phyloP scores from a whole-genome alignment of 176 grass and related monocot genomes.

The Calamus simplicifolius region DNA sequence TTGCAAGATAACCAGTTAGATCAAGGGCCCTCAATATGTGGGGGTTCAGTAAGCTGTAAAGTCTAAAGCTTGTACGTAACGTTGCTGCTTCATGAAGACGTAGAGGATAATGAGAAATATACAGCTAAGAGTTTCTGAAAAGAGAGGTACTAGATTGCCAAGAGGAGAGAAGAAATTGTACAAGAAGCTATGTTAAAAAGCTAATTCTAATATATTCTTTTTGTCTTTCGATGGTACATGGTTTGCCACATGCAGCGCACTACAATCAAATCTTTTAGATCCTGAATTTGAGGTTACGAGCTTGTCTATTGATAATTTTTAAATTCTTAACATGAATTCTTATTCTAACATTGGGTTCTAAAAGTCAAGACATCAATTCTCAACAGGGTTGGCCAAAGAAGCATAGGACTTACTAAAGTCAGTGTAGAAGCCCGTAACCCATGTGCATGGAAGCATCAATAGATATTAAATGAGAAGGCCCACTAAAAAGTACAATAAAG shows the following conservation, averaged over 20 bases:
- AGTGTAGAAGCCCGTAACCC: neutral
- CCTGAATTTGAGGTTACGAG: neutral
- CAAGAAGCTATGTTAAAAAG: neutral
- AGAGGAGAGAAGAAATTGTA: too few species aligned
- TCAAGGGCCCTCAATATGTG: too few species aligned
- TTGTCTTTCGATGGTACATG: neutral
- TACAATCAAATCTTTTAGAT: conserved; percentile 2
- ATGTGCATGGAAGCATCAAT: neutral
- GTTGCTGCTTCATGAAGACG: too few species aligned
- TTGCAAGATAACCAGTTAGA: too few species aligned
- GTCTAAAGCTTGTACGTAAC: too few species aligned
- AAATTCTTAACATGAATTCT: too few species aligned
- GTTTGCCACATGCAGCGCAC: conserved; percentile 12
- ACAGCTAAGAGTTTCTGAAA: too few species aligned
- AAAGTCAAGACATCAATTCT: conserved; percentile 12
- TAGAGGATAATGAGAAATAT: too few species aligned
- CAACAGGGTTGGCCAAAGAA: neutral
- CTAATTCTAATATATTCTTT: neutral
- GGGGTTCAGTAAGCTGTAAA: too few species aligned
- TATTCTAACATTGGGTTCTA: neutral
- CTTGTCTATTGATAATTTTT: neutral
- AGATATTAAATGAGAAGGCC: neutral
- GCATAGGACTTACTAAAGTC: neutral
- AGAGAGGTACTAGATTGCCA: too few species aligned
- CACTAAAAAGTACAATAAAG: neutral